Percentiles rank a stretch among this genome's conserved stretches.
Evolutionary conservation across 2,329 filamentous ascomycete species (phyloP).

Genomic region (Biscogniauxia marginata): DNA sequence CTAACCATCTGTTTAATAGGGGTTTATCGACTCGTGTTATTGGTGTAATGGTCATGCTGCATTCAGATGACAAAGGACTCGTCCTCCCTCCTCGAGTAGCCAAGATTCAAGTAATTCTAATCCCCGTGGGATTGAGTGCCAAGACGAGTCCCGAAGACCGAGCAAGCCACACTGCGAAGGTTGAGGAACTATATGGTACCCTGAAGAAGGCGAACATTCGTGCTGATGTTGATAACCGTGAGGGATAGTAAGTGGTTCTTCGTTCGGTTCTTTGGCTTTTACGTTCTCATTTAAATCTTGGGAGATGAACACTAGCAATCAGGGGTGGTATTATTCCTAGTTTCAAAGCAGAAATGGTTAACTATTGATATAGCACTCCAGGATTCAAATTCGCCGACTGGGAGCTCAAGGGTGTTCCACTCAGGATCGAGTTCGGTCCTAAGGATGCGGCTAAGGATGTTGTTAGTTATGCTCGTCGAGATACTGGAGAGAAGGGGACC

Average conservation of each 20-base stretch:
- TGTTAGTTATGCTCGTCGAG: conserved; percentile 82
- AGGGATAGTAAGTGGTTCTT: conserved; percentile 61
- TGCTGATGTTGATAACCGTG: conserved; percentile 77
- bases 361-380: conserved; percentile 57
- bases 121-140: conserved; percentile 90
- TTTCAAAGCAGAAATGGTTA: conserved; percentile 3
- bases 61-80: conserved; percentile 92
- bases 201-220: conserved; percentile 75
- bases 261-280: neutral
- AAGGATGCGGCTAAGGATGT: conserved; percentile 87
- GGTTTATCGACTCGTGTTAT: conserved; percentile 95
- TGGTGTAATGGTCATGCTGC: conserved; percentile 98
- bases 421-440: conserved; percentile 92
- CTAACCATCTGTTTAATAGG: conserved; percentile 34
- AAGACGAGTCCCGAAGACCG: conserved; percentile 81
- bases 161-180: conserved; percentile 70
- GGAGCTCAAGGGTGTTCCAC: conserved; percentile 93
- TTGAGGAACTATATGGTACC: conserved; percentile 67
- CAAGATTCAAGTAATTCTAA: conserved; percentile 80
- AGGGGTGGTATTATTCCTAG: too few species aligned
- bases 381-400: conserved; percentile 99
- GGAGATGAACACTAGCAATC: too few species aligned
- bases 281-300: neutral
- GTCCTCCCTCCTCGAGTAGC: conserved; percentile 90
- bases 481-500: conserved; percentile 79